Evolutionary conservation across 495 filamentous ascomycete genomes (phyloP), one percentile per base, ranked within the genome.

Genomic region (Aspergillus conjunctus): DNA sequence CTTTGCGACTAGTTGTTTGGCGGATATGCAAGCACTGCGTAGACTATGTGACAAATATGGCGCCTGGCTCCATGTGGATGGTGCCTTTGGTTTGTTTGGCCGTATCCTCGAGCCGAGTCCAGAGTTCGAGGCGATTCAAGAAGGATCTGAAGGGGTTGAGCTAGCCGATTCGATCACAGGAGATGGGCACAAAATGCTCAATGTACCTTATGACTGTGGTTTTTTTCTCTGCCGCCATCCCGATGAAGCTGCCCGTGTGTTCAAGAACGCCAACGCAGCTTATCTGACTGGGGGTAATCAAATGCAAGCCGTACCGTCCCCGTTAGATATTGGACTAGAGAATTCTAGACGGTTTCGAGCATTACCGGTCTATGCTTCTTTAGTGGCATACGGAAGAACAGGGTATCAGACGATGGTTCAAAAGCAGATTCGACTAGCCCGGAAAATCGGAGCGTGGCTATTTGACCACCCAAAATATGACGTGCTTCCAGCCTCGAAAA

Each of bases 201-300:
- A 97, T 63, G 92, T 96, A 77, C 93, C 93, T 4, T 98, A 98
- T 61, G 93, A 98, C 71, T 92, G 85, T 63, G 93, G 93, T 14
- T 90, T 97, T 71, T 96, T 95, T 81, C 81, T 96, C 62, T 87
- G 84, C 63, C 85, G 87, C 9, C 78, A 89, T 54, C 74, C 81
- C 1, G 64, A 76, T 4, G 70, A 87, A 31, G 79, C 86, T 0
- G 72, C 73, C 11, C 72, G 83, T 5, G 89, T 91, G 1, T 96
- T 94, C 73, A 79, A 85, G 51, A 97, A 97, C 77, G 80, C 89
- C 20, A 92, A 91, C 68, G 93, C 93, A 5, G 90, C 89, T 0
- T 98, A 97, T 69, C 80, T 98, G 39, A 78, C 79, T 6, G 65
- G 83, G 9, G 73, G 64, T 20, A 53, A 66, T 14, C 66, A 68